Percentiles rank a stretch among this genome's conserved stretches.
Conservation (phyloP, 2,329 filamentous ascomycete species). For the Calonectria hongkongensis region DNA sequence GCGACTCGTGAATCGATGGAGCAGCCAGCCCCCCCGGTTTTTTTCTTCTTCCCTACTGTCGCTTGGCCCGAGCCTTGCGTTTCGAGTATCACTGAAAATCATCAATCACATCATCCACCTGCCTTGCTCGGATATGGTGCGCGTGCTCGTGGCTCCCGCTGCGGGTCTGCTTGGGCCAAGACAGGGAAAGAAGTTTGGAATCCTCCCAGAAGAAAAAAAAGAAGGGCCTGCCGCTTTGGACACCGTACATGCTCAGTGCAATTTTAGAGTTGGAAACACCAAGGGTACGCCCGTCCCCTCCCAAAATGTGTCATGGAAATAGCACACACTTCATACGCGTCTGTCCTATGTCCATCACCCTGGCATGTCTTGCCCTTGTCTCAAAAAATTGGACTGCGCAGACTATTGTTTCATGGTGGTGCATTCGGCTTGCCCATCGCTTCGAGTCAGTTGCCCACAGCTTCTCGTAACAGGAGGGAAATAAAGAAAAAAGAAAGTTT, state of each 20-base stretch:
- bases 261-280: slow-evolving; percentile 26
- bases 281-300: slow-evolving; percentile 20
- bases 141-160: slow-evolving; percentile 24
- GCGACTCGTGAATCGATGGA: neutral
- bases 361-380: slow-evolving; percentile 9
- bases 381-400: neutral
- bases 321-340: neutral
- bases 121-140: slow-evolving; percentile 26
- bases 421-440: slow-evolving; percentile 14
- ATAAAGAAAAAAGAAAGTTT: slow-evolving; percentile 6
- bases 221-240: slow-evolving; percentile 9
- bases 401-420: slow-evolving; percentile 13
- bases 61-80: slow-evolving; percentile 15
- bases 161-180: slow-evolving; percentile 11
- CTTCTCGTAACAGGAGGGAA: neutral
- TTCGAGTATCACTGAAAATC: slow-evolving; percentile 9
- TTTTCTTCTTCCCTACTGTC: slow-evolving; percentile 3
- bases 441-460: slow-evolving; percentile 17
- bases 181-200: slow-evolving; percentile 21
- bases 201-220: slow-evolving; percentile 16
- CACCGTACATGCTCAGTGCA: slow-evolving; percentile 5
- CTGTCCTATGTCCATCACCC: neutral
- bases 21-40: slow-evolving; percentile 3
- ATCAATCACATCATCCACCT: slow-evolving; percentile 19
- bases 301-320: slow-evolving; percentile 26